Evolutionary conservation across 1,284 basidiomycete genomes (phyloP), one percentile per base, ranked within the genome.

Genomic region (Pseudozyma tsukubaensis): DNA sequence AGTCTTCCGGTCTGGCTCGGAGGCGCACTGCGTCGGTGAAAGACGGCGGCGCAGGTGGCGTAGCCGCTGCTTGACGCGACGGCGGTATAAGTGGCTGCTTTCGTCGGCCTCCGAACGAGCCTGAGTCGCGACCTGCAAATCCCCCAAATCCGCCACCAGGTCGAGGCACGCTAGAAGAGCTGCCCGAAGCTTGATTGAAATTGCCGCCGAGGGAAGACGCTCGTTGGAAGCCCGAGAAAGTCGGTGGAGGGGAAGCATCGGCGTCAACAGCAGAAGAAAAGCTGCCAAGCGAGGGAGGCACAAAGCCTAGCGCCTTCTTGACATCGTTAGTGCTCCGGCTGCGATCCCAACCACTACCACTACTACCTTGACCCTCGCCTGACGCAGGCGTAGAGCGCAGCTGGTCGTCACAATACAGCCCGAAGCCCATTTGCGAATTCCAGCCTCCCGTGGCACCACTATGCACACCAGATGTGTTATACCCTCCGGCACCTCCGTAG

Each of bases 21-120:
- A 74, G 68, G 0, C 71, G 60, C 12, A 75, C 71, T 11, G 57
- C 65, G 39, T 70, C 66, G 7, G 71, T 72, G 42, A 77, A 77
- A 0, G 69, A 57, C 0, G 71, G 69, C 40, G 69, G 42, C 4
- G 52, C 58, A 5, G 54, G 34, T 14, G 62, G 58, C 10, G 35
- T 34, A 10, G 49, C 56, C 50, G 42, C 35, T 9, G 59, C 39
- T 47, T 60, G 64, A 2, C 72, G 56, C 5, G 66, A 74, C 1
- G 72, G 72, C 12, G 67, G 59, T 4, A 62, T 48, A 11, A 69
- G 67, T 2, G 72, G 62, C 18, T 66, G 61, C 35, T 70, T 70
- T 8, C 29, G 59, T 44, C 57, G 19, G 3, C 60, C 49, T 1
- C 59, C 63, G 1, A 43, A 50, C 0, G 14, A 32, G 29, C n/a